Base-by-base conservation (phyloP, 1,139 yeast genomes). In the Hansenula sp. region DNA sequence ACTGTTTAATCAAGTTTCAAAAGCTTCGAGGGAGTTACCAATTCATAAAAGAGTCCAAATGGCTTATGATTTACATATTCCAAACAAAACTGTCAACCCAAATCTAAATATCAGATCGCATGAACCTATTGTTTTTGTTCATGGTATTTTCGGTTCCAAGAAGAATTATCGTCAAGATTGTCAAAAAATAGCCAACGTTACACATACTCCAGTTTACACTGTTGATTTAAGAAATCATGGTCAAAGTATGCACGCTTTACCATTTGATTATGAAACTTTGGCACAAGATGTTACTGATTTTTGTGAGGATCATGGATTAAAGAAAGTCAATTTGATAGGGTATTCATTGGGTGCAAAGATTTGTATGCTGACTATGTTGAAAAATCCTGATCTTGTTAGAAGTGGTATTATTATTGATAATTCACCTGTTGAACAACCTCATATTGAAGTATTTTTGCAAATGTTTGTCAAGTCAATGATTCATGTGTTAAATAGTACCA, bases 301-400 rank as follows among this genome's bases (percentile, higher is more conserved):
- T 44, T 44, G 72, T 11, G 54, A 62, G 30, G 57, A 58, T 33
- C 58, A 62, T 17, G 43, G 55, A 3, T 60, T 65, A 58, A 47
- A 51, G n/a, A 52, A 59, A 33, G 65, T 64, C 15, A 58, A 67
- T 13, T 46, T 75, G 31, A 66, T 71, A 4, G 81, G 81, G 0
- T 79, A 74, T 54, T 73, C 77, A 30, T 70, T 76, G 72, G 81
- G 81, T 2, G 80, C 78, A 13, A 76, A 76, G 46, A 71, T 71
- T 7, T 71, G 76, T 10, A 73, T 76, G 75, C 44, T 72, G 42
- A 66, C 69, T 4, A 62, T 71, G 12, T 58, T 76, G 39, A 51
- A 60, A 38, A 50, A 62, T 38, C 78, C 79, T 1, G 66, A 67
- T 8, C 46, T 65, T 36, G 60, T 73, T 11, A 52, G 60, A 15